These are phyloP conservation scores for Trichosporon sp. DNA, from an alignment of 1,284 basidiomycete species.

Conservation along the genomic window DNA sequence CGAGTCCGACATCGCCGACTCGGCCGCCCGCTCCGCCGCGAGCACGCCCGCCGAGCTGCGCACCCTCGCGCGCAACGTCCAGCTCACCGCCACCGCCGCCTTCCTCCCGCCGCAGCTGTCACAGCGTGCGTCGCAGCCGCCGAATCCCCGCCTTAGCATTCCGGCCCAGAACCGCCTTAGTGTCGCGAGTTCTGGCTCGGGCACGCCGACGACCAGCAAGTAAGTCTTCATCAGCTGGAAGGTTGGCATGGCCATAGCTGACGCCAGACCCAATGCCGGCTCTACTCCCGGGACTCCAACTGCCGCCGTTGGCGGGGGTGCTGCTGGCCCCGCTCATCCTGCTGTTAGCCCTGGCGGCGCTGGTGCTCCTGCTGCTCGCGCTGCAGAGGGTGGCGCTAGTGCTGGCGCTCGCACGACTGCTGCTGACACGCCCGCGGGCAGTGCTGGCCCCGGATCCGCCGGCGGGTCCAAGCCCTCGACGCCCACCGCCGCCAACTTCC, in stretches of 20 bases:
- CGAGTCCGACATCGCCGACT: background rate
- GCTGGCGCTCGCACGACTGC: background rate
- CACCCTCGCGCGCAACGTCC: constrained; percentile 30
- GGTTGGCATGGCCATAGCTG: no score
- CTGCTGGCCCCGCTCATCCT: background rate
- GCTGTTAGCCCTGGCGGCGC: background rate
- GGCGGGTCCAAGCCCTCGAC: background rate
- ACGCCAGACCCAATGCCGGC: no score
- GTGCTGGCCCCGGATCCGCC: background rate
- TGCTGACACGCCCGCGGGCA: background rate
- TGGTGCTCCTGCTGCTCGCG: background rate
- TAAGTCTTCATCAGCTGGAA: no score
- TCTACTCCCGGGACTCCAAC: background rate
- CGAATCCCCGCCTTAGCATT: constrained; percentile 6
- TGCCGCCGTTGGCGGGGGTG: background rate
- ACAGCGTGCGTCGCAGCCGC: background rate
- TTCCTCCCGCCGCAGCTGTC: constrained; percentile 61
- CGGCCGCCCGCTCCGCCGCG: background rate
- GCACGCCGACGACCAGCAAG: background rate
- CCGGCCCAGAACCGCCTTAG: background rate
- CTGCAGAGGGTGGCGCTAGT: background rate
- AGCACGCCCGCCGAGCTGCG: constrained; percentile 1
- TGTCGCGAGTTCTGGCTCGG: background rate
- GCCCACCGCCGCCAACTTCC: background rate
- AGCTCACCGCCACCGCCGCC: constrained; percentile 71